Conservation (phyloP, 352 stramenopile species). For the Phytophthora aleatoria region DNA sequence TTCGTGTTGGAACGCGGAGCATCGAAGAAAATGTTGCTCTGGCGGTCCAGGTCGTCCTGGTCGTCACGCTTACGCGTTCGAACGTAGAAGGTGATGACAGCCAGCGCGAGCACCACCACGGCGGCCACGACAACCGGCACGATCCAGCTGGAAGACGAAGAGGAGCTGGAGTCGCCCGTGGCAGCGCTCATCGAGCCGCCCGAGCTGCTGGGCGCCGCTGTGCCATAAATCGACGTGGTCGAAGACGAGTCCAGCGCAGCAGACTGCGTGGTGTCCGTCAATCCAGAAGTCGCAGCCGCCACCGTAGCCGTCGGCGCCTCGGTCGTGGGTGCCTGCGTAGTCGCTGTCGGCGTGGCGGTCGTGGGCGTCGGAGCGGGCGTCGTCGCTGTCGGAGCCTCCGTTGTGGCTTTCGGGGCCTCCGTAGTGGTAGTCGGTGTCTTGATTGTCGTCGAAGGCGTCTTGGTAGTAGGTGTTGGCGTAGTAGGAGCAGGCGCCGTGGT, state of each 20-base stretch:
- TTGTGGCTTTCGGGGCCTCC: slow-evolving; percentile 6
- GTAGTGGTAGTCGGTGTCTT: slow-evolving; percentile 19
- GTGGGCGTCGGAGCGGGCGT: slow-evolving; percentile 17
- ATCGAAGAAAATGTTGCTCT: slow-evolving; percentile 68
- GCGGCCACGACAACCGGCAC: slow-evolving; percentile 62
- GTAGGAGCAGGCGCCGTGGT: slow-evolving; percentile 19
- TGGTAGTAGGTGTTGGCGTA: slow-evolving; percentile 28
- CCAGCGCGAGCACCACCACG: slow-evolving; percentile 55
- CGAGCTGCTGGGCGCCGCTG: slow-evolving; percentile 37
- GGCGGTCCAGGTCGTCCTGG: slow-evolving; percentile 57
- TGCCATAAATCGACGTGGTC: slow-evolving; percentile 57
- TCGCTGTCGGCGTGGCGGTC: slow-evolving; percentile 12
- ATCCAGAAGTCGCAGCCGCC: slow-evolving; percentile 28
- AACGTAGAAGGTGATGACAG: slow-evolving; percentile 70
- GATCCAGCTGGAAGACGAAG: slow-evolving; percentile 49
- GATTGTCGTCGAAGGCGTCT: slow-evolving; percentile 1
- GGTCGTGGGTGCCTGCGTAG: slow-evolving; percentile 19
- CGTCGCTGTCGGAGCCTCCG: slow-evolving; percentile 16
- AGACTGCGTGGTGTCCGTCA: slow-evolving; percentile 29
- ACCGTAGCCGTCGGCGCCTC: slow-evolving; percentile 16
- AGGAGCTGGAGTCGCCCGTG: slow-evolving; percentile 28
- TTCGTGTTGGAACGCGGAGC: slow-evolving; percentile 61
- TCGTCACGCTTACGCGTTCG: slow-evolving; percentile 47
- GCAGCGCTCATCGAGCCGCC: slow-evolving; percentile 23
- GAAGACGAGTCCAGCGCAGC: slow-evolving; percentile 42